These are phyloP conservation scores for Saitozyma sp. DNA, from an alignment of 768 basidiomycete species.

Conservation along the genomic window DNA sequence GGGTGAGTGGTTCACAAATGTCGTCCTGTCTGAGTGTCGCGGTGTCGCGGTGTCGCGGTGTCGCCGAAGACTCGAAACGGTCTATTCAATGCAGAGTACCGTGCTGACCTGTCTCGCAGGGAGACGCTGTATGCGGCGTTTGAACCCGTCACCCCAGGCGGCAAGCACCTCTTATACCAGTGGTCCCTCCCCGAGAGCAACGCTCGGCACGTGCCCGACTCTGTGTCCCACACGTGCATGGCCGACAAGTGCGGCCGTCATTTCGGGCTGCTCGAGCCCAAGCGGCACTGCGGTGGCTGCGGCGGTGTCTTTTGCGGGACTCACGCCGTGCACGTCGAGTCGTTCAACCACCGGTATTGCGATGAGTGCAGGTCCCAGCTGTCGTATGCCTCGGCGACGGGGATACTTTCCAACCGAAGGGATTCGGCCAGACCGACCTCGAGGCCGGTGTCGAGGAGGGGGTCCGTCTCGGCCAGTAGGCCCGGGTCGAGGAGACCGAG, in stretches of 20 bases:
- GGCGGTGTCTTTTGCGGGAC: constrained; percentile 50
- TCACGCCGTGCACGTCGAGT: constrained; percentile 40
- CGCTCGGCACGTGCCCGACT: constrained; percentile 48
- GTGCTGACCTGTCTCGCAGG: constrained; percentile 18
- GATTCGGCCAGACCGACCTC: constrained; percentile 3
- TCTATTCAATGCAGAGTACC: neutral
- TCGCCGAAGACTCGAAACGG: too few species aligned
- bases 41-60: too few species aligned
- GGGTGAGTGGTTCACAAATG: constrained; percentile 65
- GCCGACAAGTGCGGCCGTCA: constrained; percentile 41
- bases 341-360: constrained; percentile 43
- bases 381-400: constrained; percentile 35
- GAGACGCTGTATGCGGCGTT: constrained; percentile 50
- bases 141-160: constrained; percentile 17
- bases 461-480: too few species aligned
- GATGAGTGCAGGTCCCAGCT: constrained; percentile 41
- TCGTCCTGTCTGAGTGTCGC: neutral
- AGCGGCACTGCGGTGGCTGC: constrained; percentile 51
- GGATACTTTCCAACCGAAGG: constrained; percentile 19
- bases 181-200: constrained; percentile 52
- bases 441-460: too few species aligned
- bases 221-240: constrained; percentile 41
- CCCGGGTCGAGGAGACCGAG: too few species aligned
- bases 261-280: constrained; percentile 51
- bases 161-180: constrained; percentile 40